Evolutionary conservation across 192 early-diverging fungal species (phyloP), one percentile per base, ranked within the genome.

Genomic region (Linnemannia zychae): DNA sequence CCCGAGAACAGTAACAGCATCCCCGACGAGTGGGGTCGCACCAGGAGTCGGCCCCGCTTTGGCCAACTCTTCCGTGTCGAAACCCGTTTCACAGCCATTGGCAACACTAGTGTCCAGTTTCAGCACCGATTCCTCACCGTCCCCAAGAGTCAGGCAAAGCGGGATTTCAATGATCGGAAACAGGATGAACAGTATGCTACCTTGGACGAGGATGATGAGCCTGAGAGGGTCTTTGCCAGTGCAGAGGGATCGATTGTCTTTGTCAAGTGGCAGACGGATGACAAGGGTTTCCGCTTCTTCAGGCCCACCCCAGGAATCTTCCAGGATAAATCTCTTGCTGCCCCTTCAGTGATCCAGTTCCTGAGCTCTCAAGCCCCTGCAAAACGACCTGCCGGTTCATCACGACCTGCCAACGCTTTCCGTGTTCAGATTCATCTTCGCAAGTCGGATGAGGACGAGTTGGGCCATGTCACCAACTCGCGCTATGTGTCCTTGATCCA

Each of bases 401-500:
- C 31, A 18, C 67, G 83, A 46, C 83, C 83, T 15, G 24, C n/a
- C 13, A 85, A 85, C 63, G 83, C 83, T 20, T 85, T 79, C 74
- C 66, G 74, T 20, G 68, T 85, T 6, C 74, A 78, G 37, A 72
- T 85, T 31, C 60, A 79, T 28, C 77, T 85, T 52, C 83, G 83
- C 44, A 78, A 85, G 22, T 84, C 87, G 28, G 87, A 88, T 65
- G 75, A 83, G 28, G 87, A 88, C 16, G 60, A 72, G 24, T 40
- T 88, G 48, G 87, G 81, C 37, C 87, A 88, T 72, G 80, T 88
- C 12, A 88, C 87, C 53, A 88, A 88, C 57, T 82, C 87, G 18
- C 71, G 82, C 2, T 88, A 88, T 65, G 73, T 72, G 1, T 52
- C 73, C 3, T 77, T 83, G 31, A 76, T 82, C 17, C 87, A 88